A percentile compares a stretch with the other conserved stretches of the same genome.
Conservation (phyloP, 2,329 filamentous ascomycete genomes). For the Orbilia javanica region DNA sequence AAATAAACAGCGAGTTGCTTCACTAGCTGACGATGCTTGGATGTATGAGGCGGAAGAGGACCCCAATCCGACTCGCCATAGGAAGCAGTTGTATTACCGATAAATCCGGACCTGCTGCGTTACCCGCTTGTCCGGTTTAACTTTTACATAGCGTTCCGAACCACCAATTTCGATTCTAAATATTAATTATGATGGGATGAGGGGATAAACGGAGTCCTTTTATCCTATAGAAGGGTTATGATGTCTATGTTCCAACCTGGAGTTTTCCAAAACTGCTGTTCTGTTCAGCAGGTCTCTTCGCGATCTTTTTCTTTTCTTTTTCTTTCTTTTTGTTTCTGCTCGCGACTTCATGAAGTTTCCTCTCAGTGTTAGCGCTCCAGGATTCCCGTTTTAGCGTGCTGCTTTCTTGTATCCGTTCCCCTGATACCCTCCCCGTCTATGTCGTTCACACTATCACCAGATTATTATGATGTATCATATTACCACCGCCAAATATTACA, state of each 20-base stretch:
- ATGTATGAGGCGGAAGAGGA: constrained; percentile 83
- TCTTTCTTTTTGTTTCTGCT: background rate
- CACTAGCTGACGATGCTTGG: constrained; percentile 86
- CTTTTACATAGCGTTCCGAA: background rate
- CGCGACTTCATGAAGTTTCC: background rate
- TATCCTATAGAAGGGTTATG: background rate
- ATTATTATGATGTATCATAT: constrained; percentile 30
- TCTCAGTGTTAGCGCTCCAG: background rate
- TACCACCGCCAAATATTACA: constrained; percentile 9
- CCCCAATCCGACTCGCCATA: constrained; percentile 53
- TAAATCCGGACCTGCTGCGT: background rate
- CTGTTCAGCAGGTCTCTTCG: background rate
- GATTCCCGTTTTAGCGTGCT: background rate
- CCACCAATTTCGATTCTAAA: background rate
- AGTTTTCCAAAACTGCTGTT: background rate
- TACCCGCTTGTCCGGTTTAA: background rate
- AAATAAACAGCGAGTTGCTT: constrained; percentile 74
- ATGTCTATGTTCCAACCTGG: background rate
- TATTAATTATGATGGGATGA: background rate
- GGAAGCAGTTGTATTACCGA: constrained; percentile 43
- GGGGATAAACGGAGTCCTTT: background rate
- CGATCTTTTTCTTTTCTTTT: too few relatives aligned
- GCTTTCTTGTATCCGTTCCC: background rate
- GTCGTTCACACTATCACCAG: background rate
- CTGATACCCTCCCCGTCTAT: constrained; percentile 10